A percentile compares a stretch with the other conserved stretches of the same genome.
phyloP scores from a whole-genome alignment of 805 yeast genomes.

The Blastobotrys terrestris region DNA sequence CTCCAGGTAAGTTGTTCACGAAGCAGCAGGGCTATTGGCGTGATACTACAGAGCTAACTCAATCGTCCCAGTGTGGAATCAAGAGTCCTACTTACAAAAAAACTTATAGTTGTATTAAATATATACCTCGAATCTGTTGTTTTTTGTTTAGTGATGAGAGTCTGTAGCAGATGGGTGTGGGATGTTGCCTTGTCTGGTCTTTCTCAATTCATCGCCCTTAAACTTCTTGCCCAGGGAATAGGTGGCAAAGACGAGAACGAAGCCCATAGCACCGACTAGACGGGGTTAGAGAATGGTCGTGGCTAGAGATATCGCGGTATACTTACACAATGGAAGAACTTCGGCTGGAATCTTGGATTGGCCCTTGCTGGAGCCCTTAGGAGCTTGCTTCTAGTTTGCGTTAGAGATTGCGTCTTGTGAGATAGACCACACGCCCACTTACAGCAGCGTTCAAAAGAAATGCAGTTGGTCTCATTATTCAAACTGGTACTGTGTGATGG shows the following conservation, averaged over 20 bases:
- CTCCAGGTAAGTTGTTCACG: constrained; percentile 14
- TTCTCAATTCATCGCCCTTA: constrained; percentile 21
- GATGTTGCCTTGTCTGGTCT: constrained; percentile 20
- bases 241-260: constrained; percentile 20
- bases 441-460: constrained; percentile 21
- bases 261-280: constrained; percentile 24
- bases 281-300: constrained; percentile 1
- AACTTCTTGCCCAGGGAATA: constrained; percentile 20
- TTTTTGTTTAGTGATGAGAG: constrained; percentile 5
- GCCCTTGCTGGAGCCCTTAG: too few relatives aligned
- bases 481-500: background rate
- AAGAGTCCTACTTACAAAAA: constrained; percentile 7
- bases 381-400: constrained; percentile 5
- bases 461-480: constrained; percentile 20
- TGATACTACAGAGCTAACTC: background rate
- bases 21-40: background rate
- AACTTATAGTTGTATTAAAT: constrained; percentile 7
- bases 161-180: background rate
- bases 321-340: constrained; percentile 28
- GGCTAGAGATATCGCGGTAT: background rate
- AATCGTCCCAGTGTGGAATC: constrained; percentile 11
- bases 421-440: constrained; percentile 6
- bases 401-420: background rate
- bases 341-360: constrained; percentile 26
- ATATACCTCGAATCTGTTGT: constrained; percentile 1